These are phyloP conservation scores for Chytriomyces hyalinus DNA, from an alignment of 192 early-diverging fungal species.

Conservation along the genomic window DNA sequence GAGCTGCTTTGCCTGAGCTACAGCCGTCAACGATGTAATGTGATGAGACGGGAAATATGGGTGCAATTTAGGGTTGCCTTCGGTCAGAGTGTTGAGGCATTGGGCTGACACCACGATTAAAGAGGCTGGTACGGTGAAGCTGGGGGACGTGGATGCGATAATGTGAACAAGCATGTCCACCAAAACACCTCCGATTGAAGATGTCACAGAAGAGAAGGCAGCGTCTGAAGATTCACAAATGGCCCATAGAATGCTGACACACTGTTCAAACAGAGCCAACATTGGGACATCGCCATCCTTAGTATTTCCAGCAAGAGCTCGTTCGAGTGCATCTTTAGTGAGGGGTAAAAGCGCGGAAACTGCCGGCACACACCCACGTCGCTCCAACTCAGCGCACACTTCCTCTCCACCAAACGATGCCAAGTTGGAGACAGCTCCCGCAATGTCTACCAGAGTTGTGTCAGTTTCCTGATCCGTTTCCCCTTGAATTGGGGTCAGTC, in stretches of 20 bases:
- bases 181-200: conserved; percentile 54
- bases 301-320: conserved; percentile 30
- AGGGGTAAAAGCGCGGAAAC: conserved; percentile 50
- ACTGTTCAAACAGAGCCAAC: conserved; percentile 38
- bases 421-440: conserved; percentile 77
- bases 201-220: conserved; percentile 72
- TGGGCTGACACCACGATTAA: conserved; percentile 55
- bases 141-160: background rate
- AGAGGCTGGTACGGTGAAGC: background rate
- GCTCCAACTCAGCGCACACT: conserved; percentile 62
- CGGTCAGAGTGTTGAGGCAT: conserved; percentile 82
- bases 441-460: conserved; percentile 73
- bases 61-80: conserved; percentile 70
- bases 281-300: conserved; percentile 41
- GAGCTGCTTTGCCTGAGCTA: background rate
- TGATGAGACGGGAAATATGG: conserved; percentile 61
- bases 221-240: conserved; percentile 56
- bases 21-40: background rate
- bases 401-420: conserved; percentile 57
- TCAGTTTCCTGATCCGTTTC: conserved; percentile 54
- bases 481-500: conserved; percentile 49
- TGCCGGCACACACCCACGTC: conserved; percentile 60
- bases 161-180: conserved; percentile 21
- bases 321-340: conserved; percentile 26
- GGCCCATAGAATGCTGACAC: conserved; percentile 53